These are phyloP conservation scores for Fusarium goolgardi DNA, from an alignment of 2,329 filamentous ascomycete species.

Conservation along the genomic window DNA sequence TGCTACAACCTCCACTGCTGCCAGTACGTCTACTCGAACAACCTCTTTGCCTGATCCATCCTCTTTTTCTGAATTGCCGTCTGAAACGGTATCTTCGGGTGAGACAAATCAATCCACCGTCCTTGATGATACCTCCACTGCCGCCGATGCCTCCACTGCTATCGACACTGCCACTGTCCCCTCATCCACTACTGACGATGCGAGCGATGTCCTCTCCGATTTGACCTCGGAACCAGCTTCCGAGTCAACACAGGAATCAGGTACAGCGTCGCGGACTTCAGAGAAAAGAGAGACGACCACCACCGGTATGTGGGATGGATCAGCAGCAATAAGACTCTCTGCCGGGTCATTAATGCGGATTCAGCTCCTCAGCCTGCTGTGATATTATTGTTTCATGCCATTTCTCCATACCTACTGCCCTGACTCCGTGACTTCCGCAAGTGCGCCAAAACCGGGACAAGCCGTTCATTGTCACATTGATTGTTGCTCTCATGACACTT, in stretches of 20 bases:
- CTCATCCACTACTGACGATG: constrained; percentile 19
- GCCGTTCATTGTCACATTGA: constrained; percentile 1
- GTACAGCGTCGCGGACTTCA: constrained; percentile 31
- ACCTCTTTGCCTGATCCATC: constrained; percentile 47
- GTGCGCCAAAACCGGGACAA: constrained; percentile 34
- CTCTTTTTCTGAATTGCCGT: constrained; percentile 47
- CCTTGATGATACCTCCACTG: constrained; percentile 33
- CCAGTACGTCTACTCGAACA: constrained; percentile 50
- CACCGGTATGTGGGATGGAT: constrained; percentile 50
- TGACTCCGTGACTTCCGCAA: constrained; percentile 34
- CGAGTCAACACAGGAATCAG: constrained; percentile 20
- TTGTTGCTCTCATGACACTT: constrained; percentile 22
- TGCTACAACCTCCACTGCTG: constrained; percentile 44
- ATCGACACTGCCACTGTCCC: constrained; percentile 26
- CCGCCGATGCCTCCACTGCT: constrained; percentile 30
- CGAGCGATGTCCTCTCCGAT: constrained; percentile 16
- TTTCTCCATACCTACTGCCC: constrained; percentile 14
- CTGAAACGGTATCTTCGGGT: constrained; percentile 44
- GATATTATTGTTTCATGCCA: constrained; percentile 31
- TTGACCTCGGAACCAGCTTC: constrained; percentile 27
- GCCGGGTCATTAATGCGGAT: constrained; percentile 25
- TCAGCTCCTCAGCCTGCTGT: constrained; percentile 34
- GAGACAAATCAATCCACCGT: constrained; percentile 39
- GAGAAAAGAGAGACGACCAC: constrained; percentile 38
- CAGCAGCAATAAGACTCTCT: constrained; percentile 20